These are phyloP conservation scores for Hypomontagnella submonticulosa DNA, from an alignment of 495 filamentous ascomycete species.

Conservation along the genomic window DNA sequence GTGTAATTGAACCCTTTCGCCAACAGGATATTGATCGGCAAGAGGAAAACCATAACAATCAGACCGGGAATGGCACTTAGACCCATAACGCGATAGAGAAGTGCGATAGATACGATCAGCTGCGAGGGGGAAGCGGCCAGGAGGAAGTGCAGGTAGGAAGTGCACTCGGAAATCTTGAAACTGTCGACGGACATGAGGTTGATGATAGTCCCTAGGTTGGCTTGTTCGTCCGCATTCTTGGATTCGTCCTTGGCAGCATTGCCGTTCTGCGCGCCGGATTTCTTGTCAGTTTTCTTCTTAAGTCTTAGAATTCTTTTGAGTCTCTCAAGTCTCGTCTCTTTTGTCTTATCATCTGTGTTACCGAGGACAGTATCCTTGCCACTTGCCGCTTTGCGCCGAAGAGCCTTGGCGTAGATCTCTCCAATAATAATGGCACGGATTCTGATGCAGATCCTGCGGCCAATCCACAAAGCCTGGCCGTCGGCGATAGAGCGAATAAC, in stretches of 20 bases:
- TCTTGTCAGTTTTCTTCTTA: slow-evolving; percentile 65
- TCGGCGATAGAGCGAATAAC: slow-evolving; percentile 80
- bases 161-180: slow-evolving; percentile 95
- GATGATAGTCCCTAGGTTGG: slow-evolving; percentile 94
- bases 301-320: slow-evolving; percentile 67
- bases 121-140: slow-evolving; percentile 88
- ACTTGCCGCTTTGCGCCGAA: slow-evolving; percentile 89
- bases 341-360: slow-evolving; percentile 46
- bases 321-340: slow-evolving; percentile 60
- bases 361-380: slow-evolving; percentile 76
- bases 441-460: slow-evolving; percentile 91
- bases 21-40: slow-evolving; percentile 89
- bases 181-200: slow-evolving; percentile 99
- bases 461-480: slow-evolving; percentile 91
- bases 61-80: slow-evolving; percentile 95
- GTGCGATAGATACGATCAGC: slow-evolving; percentile 71
- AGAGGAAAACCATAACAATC: slow-evolving; percentile 85
- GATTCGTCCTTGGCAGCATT: slow-evolving; percentile 48
- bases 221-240: slow-evolving; percentile 72
- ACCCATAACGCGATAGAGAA: slow-evolving; percentile 91
- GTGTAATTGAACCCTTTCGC: slow-evolving; percentile 83
- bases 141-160: slow-evolving; percentile 90
- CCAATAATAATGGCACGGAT: slow-evolving; percentile 95
- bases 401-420: slow-evolving; percentile 96
- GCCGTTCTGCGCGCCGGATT: slow-evolving; percentile 37